Evolutionary conservation across 768 basidiomycete genomes (phyloP).

Genomic region (Mycena galopus): DNA sequence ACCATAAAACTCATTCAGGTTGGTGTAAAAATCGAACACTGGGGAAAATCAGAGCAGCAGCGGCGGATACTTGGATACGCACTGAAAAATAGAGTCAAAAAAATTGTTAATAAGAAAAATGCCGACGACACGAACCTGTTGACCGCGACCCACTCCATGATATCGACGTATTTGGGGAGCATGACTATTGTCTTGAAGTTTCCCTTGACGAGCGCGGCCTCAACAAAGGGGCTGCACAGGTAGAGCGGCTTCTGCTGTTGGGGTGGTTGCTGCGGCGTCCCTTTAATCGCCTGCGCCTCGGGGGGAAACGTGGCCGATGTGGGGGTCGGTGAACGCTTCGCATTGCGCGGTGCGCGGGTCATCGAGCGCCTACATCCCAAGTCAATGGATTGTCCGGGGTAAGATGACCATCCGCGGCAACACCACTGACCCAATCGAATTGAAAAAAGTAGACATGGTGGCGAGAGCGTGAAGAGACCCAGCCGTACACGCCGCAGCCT

Average conservation of each 20-base stretch:
- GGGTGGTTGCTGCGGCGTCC: constrained; percentile 50
- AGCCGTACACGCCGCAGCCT: constrained; percentile 26
- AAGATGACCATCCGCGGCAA: constrained; percentile 2
- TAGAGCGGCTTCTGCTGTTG: constrained; percentile 77
- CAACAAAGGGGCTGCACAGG: constrained; percentile 95
- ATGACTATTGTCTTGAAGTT: constrained; percentile 98
- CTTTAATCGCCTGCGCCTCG: constrained; percentile 54
- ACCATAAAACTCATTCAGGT: constrained; percentile 97
- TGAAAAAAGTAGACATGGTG: constrained; percentile 82
- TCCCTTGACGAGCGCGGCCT: constrained; percentile 95
- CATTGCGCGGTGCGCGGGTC: constrained; percentile 75
- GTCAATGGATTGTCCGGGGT: constrained; percentile 22
- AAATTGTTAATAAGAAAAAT: constrained; percentile 60
- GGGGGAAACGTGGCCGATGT: constrained; percentile 72
- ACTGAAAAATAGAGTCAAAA: constrained; percentile 57
- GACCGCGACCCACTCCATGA: constrained; percentile 96
- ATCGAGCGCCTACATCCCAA: constrained; percentile 72
- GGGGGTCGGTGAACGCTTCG: constrained; percentile 82
- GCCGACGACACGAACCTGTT: constrained; percentile 49
- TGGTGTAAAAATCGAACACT: constrained; percentile 99
- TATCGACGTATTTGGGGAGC: constrained; percentile 97
- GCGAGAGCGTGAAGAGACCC: constrained; percentile 21
- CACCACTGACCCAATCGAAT: constrained; percentile 75
- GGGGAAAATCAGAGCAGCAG: background rate
- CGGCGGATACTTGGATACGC: constrained; percentile 46